Conservation (phyloP, 2,329 filamentous ascomycete genomes). For the Fusarium luffae region DNA sequence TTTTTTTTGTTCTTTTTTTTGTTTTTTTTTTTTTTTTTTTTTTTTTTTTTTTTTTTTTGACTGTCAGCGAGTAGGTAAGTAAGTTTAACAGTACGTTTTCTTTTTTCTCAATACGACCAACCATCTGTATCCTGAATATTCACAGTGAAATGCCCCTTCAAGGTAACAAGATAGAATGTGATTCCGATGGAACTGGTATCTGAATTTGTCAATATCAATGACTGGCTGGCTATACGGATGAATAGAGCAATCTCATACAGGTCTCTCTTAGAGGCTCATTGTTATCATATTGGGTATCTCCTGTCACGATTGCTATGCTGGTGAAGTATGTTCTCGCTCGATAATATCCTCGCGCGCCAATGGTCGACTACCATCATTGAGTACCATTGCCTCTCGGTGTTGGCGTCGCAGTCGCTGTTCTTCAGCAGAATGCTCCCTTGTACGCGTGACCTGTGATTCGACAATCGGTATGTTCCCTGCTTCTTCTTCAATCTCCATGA, state of each 20-base stretch:
- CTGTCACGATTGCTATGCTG: conserved; percentile 14
- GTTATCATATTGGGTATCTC: conserved; percentile 4
- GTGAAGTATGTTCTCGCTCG: conserved; percentile 66
- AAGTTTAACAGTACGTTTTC: background rate
- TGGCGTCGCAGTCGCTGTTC: conserved; percentile 80
- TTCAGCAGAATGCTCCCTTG: conserved; percentile 66
- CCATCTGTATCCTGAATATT: background rate
- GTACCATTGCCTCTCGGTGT: conserved; percentile 87
- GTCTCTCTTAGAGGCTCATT: background rate
- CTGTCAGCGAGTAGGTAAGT: background rate
- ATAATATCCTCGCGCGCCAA: conserved; percentile 82
- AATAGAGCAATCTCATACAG: background rate
- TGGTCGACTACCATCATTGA: conserved; percentile 85
- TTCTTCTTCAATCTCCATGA: conserved; percentile 50
- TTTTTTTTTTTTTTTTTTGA: background rate
- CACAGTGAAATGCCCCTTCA: background rate
- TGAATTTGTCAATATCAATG: background rate
- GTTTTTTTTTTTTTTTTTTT: no score
- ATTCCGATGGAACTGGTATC: background rate
- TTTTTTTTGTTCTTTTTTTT: no score
- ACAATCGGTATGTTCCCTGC: conserved; percentile 35
- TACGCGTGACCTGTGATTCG: conserved; percentile 48
- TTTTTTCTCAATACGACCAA: background rate
- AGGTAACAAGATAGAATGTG: background rate
- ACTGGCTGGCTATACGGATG: background rate